phyloP scores from a whole-genome alignment of 2,329 filamentous ascomycete genomes.

The Zymoseptoria passerinii region DNA sequence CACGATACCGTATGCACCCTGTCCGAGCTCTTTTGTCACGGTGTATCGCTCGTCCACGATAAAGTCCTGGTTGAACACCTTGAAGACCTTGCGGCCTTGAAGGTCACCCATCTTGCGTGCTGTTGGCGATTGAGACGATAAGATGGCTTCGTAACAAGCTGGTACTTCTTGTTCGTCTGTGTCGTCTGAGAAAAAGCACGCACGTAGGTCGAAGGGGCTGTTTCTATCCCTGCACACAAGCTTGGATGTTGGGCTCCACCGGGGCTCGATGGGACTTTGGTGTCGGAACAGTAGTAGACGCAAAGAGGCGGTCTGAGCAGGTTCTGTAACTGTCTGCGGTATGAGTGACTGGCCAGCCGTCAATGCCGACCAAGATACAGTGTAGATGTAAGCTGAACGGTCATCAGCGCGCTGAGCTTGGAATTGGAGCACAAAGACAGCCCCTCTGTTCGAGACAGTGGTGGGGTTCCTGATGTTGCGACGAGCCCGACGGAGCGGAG shows the following conservation, averaged over 20 bases:
- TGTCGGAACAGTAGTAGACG: background rate
- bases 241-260: background rate
- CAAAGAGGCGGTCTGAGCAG: background rate
- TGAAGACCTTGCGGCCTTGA: slow-evolving; percentile 81
- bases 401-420: background rate
- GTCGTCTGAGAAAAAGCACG: background rate
- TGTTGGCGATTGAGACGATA: background rate
- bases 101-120: slow-evolving; percentile 47
- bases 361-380: background rate
- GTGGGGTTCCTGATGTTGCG: background rate
- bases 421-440: background rate
- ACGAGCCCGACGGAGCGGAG: background rate
- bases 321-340: background rate
- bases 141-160: background rate
- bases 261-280: background rate
- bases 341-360: background rate
- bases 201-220: background rate
- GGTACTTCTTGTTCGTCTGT: slow-evolving; percentile 12
- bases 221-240: background rate
- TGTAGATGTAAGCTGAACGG: background rate
- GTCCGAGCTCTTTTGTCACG: slow-evolving; percentile 95
- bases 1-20: slow-evolving; percentile 97
- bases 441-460: background rate
- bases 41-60: slow-evolving; percentile 97
- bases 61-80: slow-evolving; percentile 99